Evolutionary conservation across 2,329 filamentous ascomycete species (phyloP).

Genomic region (Lasiodiplodia theobromae): DNA sequence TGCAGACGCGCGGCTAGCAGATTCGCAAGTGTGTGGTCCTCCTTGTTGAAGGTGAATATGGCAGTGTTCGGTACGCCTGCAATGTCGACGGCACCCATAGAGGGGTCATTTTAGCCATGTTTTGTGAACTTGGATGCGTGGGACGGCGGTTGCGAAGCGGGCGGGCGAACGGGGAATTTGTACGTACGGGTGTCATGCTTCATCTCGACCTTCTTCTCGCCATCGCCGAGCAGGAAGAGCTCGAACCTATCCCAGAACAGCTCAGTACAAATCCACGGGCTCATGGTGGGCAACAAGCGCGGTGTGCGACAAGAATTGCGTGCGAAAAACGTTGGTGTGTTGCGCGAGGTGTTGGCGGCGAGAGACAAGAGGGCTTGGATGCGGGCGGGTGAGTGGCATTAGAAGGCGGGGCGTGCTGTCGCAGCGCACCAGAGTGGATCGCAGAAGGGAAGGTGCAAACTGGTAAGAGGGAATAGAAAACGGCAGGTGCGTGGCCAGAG

Average conservation of each 20-base stretch:
- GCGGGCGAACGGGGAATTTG: constrained; percentile 32
- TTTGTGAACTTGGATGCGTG: not conserved
- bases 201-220: constrained; percentile 92
- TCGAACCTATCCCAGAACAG: constrained; percentile 73
- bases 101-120: not conserved
- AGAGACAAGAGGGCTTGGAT: not conserved
- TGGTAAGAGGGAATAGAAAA: not conserved
- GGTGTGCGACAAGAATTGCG: constrained; percentile 12
- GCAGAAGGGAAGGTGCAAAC: not conserved
- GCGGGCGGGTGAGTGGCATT: not conserved
- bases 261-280: constrained; percentile 30
- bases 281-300: constrained; percentile 10
- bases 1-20: constrained; percentile 85
- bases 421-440: not conserved
- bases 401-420: not conserved
- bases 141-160: not conserved
- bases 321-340: not conserved
- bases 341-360: not conserved
- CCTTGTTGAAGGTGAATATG: constrained; percentile 94
- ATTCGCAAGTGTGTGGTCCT: constrained; percentile 95
- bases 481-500: constrained; percentile 27
- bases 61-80: constrained; percentile 91
- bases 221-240: constrained; percentile 84
- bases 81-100: constrained; percentile 10
- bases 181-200: constrained; percentile 84